Percentiles rank a stretch among this genome's conserved stretches.
Conservation (phyloP, 2,329 filamentous ascomycete species). For the Apiospora saccharicola region DNA sequence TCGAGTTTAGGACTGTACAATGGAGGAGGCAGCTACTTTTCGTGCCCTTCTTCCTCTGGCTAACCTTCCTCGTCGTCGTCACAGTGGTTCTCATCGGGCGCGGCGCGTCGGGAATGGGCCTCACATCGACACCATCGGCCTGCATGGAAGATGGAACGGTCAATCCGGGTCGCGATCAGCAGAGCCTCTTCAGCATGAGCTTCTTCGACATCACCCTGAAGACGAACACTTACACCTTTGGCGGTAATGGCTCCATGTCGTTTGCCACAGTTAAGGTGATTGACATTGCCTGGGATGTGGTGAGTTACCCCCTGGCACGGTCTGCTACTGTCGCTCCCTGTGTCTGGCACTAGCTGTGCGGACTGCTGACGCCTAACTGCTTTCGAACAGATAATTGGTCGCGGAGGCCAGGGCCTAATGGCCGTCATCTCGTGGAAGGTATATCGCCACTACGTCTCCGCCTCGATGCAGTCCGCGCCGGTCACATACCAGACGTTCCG, state of each 20-base stretch:
- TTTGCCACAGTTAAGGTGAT: not conserved
- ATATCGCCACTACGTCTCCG: conserved; percentile 38
- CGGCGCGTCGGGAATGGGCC: not conserved
- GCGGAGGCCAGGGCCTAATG: conserved; percentile 38
- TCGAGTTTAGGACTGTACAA: not conserved
- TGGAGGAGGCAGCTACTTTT: not conserved
- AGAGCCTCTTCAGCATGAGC: not conserved
- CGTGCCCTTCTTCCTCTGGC: not conserved
- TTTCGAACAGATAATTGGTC: conserved; percentile 36
- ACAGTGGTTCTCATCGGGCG: not conserved
- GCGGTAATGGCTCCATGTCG: not conserved
- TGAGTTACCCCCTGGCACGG: too few species aligned
- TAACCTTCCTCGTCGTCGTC: not conserved
- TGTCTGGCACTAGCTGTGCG: not conserved
- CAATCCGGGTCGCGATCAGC: not conserved
- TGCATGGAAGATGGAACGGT: not conserved
- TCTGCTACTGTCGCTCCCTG: too few species aligned
- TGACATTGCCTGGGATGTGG: not conserved
- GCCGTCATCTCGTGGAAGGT: conserved; percentile 38
- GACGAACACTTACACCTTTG: not conserved
- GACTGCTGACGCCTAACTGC: not conserved
- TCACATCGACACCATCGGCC: not conserved
- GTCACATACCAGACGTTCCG: conserved; percentile 40
- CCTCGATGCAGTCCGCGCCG: conserved; percentile 36
- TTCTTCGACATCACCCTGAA: not conserved